Base-by-base conservation (phyloP, 345 rosid species). In the Trapa incisa region DNA sequence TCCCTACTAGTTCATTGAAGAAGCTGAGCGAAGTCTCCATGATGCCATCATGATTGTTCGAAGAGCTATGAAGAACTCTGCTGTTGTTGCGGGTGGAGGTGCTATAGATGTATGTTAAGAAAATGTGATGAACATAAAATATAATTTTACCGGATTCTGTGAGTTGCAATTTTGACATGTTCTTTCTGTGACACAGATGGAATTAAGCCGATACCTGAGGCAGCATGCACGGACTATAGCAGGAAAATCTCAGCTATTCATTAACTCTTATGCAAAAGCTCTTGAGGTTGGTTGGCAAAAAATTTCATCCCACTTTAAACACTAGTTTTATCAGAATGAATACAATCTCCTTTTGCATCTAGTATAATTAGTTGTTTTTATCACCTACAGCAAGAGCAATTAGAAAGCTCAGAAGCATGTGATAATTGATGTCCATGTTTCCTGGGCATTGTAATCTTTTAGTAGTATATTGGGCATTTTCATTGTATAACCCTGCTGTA, bases 31-130 rank as follows among this genome's bases (percentile, higher is more conserved):
- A 70, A 95, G 99, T 85, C 84, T 95, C 67, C 99, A 95, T 69
- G 99, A 95, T 77, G 99, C 99, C 4, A 95, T 95, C 74, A 95
- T 95, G 99, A 95, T 95, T 65, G 99, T 95, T 68, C 83, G 99
- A 84, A 83, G 99, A 77, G 99, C 98, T 73, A 42, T 80, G 75
- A 95, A 92, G 78, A 95, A 95, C 83, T 95, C 98, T 50, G 89
- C 98, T 62, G 92, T 95, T 42, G 99, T 95, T 77, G 87, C 98
- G 76, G 99, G 98, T 74, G 99, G 99, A 62, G 98, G 99, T 76
- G 98, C 99, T 42, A 86, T 95, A 57, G 99, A 95, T 88, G 99
- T 95, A 86, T 65, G 97, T 45, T 37, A 2, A 42, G 37, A 15
- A 58, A 73, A 61, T 48, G 57, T 47, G 35, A 48, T 32, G 29